Evolutionary conservation across 2,329 filamentous ascomycete species (phyloP).

Genomic region (Colletotrichum cordylinicola): DNA sequence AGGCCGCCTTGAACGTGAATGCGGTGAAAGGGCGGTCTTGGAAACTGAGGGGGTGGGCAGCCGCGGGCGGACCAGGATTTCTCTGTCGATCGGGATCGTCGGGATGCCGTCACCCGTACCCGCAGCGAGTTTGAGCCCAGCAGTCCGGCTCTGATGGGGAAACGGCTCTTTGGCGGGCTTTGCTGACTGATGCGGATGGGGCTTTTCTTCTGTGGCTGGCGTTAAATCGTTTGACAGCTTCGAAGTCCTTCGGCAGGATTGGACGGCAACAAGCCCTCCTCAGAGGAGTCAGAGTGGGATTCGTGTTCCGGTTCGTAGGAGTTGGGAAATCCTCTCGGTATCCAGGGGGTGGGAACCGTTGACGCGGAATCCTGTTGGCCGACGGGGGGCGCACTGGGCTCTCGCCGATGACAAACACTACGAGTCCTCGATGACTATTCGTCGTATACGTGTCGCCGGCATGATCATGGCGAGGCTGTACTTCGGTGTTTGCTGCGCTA

Average conservation of each 20-base stretch:
- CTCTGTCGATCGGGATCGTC: conserved; percentile 14
- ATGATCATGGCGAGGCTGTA: not conserved
- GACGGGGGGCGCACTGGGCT: not conserved
- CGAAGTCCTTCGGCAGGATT: not conserved
- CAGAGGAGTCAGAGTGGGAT: not conserved
- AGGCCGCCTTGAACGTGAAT: not conserved
- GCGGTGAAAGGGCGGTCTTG: not conserved
- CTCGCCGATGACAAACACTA: not conserved
- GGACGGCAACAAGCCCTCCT: not conserved
- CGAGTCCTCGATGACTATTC: not conserved
- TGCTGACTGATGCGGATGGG: not conserved
- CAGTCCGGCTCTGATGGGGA: conserved; percentile 1
- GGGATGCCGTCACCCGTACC: conserved; percentile 13
- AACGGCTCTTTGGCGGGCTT: not conserved
- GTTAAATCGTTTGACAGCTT: not conserved
- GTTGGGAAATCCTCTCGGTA: not conserved
- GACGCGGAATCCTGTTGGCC: not conserved
- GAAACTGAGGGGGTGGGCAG: not conserved
- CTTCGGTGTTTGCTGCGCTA: not conserved
- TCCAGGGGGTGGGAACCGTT: not conserved
- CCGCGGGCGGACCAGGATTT: not conserved
- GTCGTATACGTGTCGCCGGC: not conserved
- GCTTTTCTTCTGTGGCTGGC: not conserved
- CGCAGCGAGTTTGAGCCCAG: not conserved
- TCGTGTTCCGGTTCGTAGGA: not conserved